Evolutionary conservation across 768 basidiomycete genomes (phyloP).

Genomic region (Tephrocybe sp.): DNA sequence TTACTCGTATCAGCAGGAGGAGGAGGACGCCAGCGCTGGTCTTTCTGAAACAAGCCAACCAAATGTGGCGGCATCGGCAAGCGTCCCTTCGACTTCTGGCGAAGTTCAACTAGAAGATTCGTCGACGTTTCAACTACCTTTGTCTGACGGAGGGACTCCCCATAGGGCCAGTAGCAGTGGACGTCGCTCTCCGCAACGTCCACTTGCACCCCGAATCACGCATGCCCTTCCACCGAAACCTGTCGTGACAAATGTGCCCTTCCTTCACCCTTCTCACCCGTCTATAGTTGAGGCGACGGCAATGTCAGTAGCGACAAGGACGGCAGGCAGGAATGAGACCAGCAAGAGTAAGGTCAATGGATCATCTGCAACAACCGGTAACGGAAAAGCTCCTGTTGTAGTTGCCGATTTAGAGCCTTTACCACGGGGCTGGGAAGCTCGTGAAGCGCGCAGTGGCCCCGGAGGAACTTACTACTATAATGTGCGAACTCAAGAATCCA

Average conservation of each 20-base stretch:
- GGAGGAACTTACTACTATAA: slow-evolving; percentile 59
- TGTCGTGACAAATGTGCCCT: slow-evolving; percentile 46
- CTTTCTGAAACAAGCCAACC: background rate
- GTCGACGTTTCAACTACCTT: slow-evolving; percentile 9
- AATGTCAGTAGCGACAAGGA: slow-evolving; percentile 42
- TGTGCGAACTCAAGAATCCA: slow-evolving; percentile 49
- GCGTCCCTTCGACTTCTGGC: slow-evolving; percentile 3
- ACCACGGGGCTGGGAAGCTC: slow-evolving; percentile 61
- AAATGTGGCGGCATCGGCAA: slow-evolving; percentile 4
- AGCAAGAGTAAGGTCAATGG: slow-evolving; percentile 31
- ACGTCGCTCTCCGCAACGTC: slow-evolving; percentile 22
- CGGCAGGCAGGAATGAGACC: slow-evolving; percentile 38
- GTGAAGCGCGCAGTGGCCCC: slow-evolving; percentile 46
- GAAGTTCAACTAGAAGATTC: slow-evolving; percentile 13
- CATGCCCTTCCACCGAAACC: slow-evolving; percentile 73
- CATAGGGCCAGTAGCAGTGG: slow-evolving; percentile 10
- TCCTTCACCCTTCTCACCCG: slow-evolving; percentile 53
- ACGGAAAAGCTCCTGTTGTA: slow-evolving; percentile 20
- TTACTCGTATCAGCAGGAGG: slow-evolving; percentile 30
- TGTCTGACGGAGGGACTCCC: slow-evolving; percentile 15
- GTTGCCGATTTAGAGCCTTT: slow-evolving; percentile 30
- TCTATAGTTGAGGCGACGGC: slow-evolving; percentile 60
- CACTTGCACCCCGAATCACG: slow-evolving; percentile 41
- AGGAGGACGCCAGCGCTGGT: slow-evolving; percentile 6
- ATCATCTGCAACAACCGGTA: slow-evolving; percentile 17